Percentiles rank a stretch among this genome's conserved stretches.
These are phyloP conservation scores for Aspergillus leporis DNA, from an alignment of 495 filamentous ascomycete genomes.

Conservation along the genomic window DNA sequence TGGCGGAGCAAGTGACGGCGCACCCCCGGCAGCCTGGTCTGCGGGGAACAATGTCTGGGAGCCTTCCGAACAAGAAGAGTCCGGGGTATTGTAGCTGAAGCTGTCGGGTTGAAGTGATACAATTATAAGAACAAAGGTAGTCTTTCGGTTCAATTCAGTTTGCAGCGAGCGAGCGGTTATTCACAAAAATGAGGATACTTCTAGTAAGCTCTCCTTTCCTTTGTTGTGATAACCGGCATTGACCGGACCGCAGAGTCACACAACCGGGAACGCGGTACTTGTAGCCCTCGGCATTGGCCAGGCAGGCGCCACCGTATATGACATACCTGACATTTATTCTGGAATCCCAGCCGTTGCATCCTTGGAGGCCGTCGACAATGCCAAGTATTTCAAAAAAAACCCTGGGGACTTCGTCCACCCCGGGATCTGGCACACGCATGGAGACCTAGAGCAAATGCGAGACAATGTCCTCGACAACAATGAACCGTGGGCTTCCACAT, in stretches of 20 bases:
- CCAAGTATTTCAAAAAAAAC: constrained; percentile 9
- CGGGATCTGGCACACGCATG: constrained; percentile 14
- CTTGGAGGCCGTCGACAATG: constrained; percentile 4
- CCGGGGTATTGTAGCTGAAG: no score
- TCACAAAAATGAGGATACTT: no score
- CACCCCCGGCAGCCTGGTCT: no score
- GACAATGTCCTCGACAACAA: background rate
- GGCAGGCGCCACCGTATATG: background rate
- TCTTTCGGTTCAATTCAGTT: no score
- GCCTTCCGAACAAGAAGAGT: no score
- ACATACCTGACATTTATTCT: constrained; percentile 6
- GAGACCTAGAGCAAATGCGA: constrained; percentile 11
- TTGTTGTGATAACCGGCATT: background rate
- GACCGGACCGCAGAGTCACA: background rate
- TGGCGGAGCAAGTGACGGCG: no score
- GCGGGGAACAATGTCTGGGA: no score
- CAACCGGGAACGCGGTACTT: background rate
- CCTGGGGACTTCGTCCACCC: constrained; percentile 12
- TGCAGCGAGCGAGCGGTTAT: no score
- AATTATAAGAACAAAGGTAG: no score
- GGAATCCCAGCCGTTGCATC: constrained; percentile 6
- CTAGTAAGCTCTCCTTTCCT: background rate
- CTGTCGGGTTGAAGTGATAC: no score
- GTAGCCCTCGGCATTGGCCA: background rate
- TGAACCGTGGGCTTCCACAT: constrained; percentile 15